These are phyloP conservation scores for Amylocystis lapponica DNA, from an alignment of 768 basidiomycete genomes.

Conservation along the genomic window DNA sequence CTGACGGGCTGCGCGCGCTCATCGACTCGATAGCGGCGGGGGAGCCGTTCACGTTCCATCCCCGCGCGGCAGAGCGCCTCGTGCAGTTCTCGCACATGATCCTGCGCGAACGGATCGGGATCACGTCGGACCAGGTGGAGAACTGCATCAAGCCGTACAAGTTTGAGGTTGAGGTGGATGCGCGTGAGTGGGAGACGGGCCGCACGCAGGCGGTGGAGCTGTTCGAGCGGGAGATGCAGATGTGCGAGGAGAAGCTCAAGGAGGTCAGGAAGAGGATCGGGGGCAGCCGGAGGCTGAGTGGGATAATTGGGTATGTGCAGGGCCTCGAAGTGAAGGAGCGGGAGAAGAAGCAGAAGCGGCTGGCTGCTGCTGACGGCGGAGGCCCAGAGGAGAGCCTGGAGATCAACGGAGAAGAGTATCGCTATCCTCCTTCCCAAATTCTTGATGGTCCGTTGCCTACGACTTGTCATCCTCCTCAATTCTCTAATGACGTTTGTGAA, in stretches of 20 bases:
- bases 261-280: constrained; percentile 89
- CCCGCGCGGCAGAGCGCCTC: constrained; percentile 81
- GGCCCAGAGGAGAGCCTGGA: constrained; percentile 16
- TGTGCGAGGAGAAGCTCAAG: constrained; percentile 83
- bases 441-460: constrained; percentile 66
- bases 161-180: constrained; percentile 94
- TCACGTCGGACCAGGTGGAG: constrained; percentile 98
- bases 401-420: constrained; percentile 65
- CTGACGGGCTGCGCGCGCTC: constrained; percentile 83
- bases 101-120: constrained; percentile 84
- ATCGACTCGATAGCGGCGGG: constrained; percentile 85
- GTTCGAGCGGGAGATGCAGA: constrained; percentile 75
- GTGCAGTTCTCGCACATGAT: constrained; percentile 91
- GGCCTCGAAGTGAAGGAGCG: constrained; percentile 73
- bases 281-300: constrained; percentile 71
- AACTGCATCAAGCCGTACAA: constrained; percentile 99
- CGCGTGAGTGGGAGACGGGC: constrained; percentile 87
- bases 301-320: constrained; percentile 76
- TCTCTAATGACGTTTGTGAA: constrained; percentile 2
- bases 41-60: constrained; percentile 92
- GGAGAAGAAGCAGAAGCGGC: constrained; percentile 49
- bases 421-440: constrained; percentile 87
- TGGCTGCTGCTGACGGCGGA: constrained; percentile 35
- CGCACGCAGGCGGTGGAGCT: constrained; percentile 67
- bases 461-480: neutral